These are phyloP conservation scores for Arxiozyma slooffiae DNA, from an alignment of 1,139 yeast species.

Conservation along the genomic window DNA sequence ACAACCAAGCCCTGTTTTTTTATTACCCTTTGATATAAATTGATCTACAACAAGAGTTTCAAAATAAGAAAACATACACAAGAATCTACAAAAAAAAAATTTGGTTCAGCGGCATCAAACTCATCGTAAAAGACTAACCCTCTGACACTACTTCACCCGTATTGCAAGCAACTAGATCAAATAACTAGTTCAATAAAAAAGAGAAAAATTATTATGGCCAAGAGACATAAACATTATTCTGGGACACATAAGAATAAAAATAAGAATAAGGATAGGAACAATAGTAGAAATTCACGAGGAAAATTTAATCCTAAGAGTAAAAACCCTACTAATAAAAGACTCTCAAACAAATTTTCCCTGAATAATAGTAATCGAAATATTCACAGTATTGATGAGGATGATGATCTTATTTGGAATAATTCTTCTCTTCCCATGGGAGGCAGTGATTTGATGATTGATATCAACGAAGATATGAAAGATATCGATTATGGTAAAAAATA, in stretches of 20 bases:
- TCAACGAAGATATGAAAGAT: conserved; percentile 7
- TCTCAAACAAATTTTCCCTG: background rate
- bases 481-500: conserved; percentile 11
- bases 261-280: conserved; percentile 3
- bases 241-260: no score
- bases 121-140: background rate
- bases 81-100: no score
- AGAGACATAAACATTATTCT: conserved; percentile 27
- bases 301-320: conserved; percentile 24
- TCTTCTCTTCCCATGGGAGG: conserved; percentile 31
- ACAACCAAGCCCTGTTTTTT: background rate
- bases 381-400: background rate
- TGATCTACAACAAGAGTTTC: background rate
- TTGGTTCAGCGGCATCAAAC: background rate
- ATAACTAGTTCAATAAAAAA: background rate
- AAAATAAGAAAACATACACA: background rate
- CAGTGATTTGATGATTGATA: conserved; percentile 14
- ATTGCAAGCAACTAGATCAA: background rate
- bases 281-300: conserved; percentile 3
- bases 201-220: conserved; percentile 15
- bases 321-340: conserved; percentile 15
- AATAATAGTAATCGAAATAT: background rate
- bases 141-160: background rate
- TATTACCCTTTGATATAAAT: background rate
- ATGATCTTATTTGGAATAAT: conserved; percentile 11